phyloP scores from a whole-genome alignment of 1,139 yeast species.

The Yamadazyma diddensiae region DNA sequence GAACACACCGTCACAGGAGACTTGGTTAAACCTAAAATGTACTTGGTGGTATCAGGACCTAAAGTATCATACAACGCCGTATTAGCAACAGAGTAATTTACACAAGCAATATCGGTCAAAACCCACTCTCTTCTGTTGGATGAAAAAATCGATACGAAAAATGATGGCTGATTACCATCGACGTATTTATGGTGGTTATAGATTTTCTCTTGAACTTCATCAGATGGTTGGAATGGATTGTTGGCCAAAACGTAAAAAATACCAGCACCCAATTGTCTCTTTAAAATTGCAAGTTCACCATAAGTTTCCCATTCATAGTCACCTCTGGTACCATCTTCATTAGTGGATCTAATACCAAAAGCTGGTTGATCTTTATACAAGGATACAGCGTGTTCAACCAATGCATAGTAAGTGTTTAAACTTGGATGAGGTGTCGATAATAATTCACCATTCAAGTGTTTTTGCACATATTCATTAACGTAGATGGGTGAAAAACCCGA shows the following conservation, averaged over 20 bases:
- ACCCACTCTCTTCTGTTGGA: slow-evolving; percentile 40
- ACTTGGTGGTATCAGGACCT: slow-evolving; percentile 34
- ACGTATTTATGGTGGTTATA: slow-evolving; percentile 19
- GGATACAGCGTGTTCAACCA: slow-evolving; percentile 42
- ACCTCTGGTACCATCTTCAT: slow-evolving; percentile 38
- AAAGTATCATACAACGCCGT: slow-evolving; percentile 43
- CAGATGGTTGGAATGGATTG: slow-evolving; percentile 35
- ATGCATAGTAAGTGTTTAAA: slow-evolving; percentile 47
- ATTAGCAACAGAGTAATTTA: slow-evolving; percentile 32
- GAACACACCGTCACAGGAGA: slow-evolving; percentile 36
- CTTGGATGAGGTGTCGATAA: slow-evolving; percentile 46
- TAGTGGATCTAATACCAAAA: slow-evolving; percentile 48
- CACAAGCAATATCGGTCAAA: slow-evolving; percentile 36
- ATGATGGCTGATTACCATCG: slow-evolving; percentile 24
- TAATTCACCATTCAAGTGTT: slow-evolving; percentile 29
- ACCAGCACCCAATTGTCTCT: slow-evolving; percentile 62
- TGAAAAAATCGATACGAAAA: slow-evolving; percentile 33
- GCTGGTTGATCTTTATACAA: slow-evolving; percentile 37
- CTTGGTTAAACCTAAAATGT: slow-evolving; percentile 33
- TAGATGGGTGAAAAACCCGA: slow-evolving; percentile 55
- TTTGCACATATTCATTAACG: slow-evolving; percentile 37
- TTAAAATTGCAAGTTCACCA: slow-evolving; percentile 36
- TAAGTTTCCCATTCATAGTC: slow-evolving; percentile 51
- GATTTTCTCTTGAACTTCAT: slow-evolving; percentile 23
- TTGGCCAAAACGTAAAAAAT: slow-evolving; percentile 49